Evolutionary conservation across 106 monocot species (phyloP), one percentile per base, ranked within the genome.

Genomic region (Allium sativum): DNA sequence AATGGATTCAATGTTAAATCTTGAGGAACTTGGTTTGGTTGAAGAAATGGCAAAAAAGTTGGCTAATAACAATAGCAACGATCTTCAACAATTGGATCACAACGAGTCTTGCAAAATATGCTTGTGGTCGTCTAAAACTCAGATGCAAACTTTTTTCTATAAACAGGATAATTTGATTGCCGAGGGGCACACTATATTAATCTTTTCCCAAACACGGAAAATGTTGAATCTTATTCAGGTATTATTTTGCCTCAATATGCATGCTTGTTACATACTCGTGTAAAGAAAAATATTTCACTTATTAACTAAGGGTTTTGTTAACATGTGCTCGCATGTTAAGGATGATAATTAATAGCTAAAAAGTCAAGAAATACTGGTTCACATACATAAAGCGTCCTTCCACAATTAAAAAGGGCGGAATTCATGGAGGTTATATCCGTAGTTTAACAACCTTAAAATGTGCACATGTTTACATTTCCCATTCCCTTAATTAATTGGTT

Each of bases 161-260:
- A 74, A 46, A 51, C 86, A 92, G 98, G 81, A 82, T 41, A 92
- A 92, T 40, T 72, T 98, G 56, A 20, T 88, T 69, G 53, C 47
- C 45, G 98, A 83, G 62, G 85, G 88, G 2, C 98, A 98, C 48
- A 51, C 45, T 55, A 75, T 91, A 10, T 66, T 98, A 45, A 88
- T 92, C 53, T 98, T 98, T 62, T 98, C 98, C 19, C 98, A 98
- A 69, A 88, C 98, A 72, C 84, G 88, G 44, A 98, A 98, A 85
- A 98, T 98, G 98, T 68, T 98, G 47, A 88, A 92, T 79, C 70
- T 85, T 62, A 76, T 98, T 50, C 84, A 98, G 91, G 98, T 92
- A 31, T 45, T 52, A 70, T 40, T 58, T 9, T 47, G 42, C 18
- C 12, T 54, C 9, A 13, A 59, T 14, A 56, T 40, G 42, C 42